Conservation (phyloP, 495 filamentous ascomycete genomes). For the Lichina pygmaea region DNA sequence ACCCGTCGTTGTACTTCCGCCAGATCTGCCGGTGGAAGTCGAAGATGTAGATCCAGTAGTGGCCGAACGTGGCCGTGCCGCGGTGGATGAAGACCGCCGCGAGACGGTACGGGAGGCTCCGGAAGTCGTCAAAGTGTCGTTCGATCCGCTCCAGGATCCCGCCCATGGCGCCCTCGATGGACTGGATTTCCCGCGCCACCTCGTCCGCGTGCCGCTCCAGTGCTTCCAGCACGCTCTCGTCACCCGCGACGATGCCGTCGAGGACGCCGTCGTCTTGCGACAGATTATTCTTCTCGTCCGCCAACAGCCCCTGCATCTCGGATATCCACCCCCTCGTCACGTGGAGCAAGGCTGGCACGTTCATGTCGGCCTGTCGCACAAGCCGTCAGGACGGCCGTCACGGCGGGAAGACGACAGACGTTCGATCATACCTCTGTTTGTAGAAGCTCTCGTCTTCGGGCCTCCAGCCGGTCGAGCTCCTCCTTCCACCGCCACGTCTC, state of each 20-base stretch:
- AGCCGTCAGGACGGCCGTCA: background rate
- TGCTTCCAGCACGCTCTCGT: constrained; percentile 4
- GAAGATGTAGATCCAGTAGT: constrained; percentile 94
- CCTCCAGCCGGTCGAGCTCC: constrained; percentile 26
- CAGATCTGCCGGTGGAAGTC: constrained; percentile 61
- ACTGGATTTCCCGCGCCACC: constrained; percentile 3
- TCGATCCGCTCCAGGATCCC: constrained; percentile 23
- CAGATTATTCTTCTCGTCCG: background rate
- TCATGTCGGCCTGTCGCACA: background rate
- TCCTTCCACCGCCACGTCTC: constrained; percentile 51
- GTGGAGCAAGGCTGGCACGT: background rate
- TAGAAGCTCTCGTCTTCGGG: constrained; percentile 18
- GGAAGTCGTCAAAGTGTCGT: constrained; percentile 32
- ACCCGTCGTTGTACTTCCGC: constrained; percentile 83
- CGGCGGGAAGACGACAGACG: background rate
- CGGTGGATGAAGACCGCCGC: constrained; percentile 83
- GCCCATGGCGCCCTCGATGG: constrained; percentile 21
- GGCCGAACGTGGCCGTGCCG: constrained; percentile 41
- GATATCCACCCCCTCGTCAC: background rate
- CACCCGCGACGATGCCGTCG: constrained; percentile 1
- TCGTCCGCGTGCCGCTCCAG: constrained; percentile 6
- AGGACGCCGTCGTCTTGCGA: background rate
- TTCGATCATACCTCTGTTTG: constrained; percentile 16
- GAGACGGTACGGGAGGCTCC: constrained; percentile 45
- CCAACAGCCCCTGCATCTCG: too few relatives aligned